Evolutionary conservation across 2,329 filamentous ascomycete species (phyloP), one percentile per base, ranked within the genome.

Genomic region (Curvularia lunata): DNA sequence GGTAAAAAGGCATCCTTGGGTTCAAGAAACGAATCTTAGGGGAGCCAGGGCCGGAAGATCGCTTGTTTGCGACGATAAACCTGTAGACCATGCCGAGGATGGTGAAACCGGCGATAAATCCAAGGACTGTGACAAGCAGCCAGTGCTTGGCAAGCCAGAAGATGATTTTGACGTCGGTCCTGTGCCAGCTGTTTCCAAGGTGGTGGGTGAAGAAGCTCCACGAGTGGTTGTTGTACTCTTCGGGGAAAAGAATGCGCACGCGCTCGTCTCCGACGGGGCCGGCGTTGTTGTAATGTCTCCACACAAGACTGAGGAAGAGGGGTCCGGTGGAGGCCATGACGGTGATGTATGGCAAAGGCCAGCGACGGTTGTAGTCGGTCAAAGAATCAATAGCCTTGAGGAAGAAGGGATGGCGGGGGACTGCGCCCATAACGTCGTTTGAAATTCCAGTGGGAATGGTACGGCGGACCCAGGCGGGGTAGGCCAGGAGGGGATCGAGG

Each of bases 291-390:
- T 90, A 92, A 74, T 91, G 86, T 70, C 90, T 87, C 88, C 90
- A 90, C 58, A 91, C 84, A 40, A 92, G 84, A 54, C 86, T 91
- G 45, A 93, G 77, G 79, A 91, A 93, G 28, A 93, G 79, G 0
- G 90, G 90, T 0, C 90, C 90, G 0, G 91, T 91, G 9, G 86
- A 87, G 46, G 89, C 88, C 91, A 93, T 93, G 67, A 93, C 88
- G 23, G 88, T 91, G 69, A 91, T 88, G 75, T 93, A 92, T 16
- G 87, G 84, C 60, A 88, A 74, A 38, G 86, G 70, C 89, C 90
- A 93, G 62, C 85, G 85, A 58, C 85, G 83, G 70, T 90, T 84
- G 75, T 91, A 91, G 53, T 82, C 81, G 56, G 86, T 83, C n/a
- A 93, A 79, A 12, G 84, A 82, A 61, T 89, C 83, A 66, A 91